phyloP scores from a whole-genome alignment of 768 basidiomycete species.

The Leccinellum rugosiceps region DNA sequence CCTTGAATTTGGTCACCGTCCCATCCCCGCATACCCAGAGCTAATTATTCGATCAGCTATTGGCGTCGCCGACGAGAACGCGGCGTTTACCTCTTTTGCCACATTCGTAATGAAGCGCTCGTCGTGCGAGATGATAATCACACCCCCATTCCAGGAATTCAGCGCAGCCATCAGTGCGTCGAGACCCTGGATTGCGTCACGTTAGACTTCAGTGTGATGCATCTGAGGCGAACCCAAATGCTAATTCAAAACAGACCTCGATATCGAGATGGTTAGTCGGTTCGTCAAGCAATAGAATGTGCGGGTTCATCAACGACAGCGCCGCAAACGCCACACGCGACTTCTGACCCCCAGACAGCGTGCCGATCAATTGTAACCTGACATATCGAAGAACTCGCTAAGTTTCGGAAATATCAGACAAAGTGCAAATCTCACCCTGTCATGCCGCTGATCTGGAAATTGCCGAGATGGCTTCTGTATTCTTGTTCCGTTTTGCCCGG shows the following conservation, averaged over 20 bases:
- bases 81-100: conserved; percentile 61
- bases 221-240: background rate
- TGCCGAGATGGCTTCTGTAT: conserved; percentile 91
- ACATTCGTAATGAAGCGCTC: conserved; percentile 92
- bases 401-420: background rate
- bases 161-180: conserved; percentile 90
- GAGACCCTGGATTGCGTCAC: conserved; percentile 60
- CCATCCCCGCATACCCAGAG: conserved; percentile 92
- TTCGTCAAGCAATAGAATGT: conserved; percentile 94
- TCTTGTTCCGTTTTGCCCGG: conserved; percentile 96
- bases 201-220: background rate
- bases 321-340: conserved; percentile 91
- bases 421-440: conserved; percentile 58
- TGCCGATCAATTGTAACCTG: conserved; percentile 85
- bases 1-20: conserved; percentile 77
- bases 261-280: conserved; percentile 97
- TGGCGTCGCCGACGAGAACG: background rate
- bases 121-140: conserved; percentile 94
- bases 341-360: conserved; percentile 94
- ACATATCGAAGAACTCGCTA: background rate
- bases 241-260: conserved; percentile 48
- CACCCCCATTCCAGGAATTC: conserved; percentile 81
- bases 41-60: conserved; percentile 35
- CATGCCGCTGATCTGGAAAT: conserved; percentile 96
- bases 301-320: conserved; percentile 83